Conservation (phyloP, 257 asterid species). For the Nicotiana sylvestris region DNA sequence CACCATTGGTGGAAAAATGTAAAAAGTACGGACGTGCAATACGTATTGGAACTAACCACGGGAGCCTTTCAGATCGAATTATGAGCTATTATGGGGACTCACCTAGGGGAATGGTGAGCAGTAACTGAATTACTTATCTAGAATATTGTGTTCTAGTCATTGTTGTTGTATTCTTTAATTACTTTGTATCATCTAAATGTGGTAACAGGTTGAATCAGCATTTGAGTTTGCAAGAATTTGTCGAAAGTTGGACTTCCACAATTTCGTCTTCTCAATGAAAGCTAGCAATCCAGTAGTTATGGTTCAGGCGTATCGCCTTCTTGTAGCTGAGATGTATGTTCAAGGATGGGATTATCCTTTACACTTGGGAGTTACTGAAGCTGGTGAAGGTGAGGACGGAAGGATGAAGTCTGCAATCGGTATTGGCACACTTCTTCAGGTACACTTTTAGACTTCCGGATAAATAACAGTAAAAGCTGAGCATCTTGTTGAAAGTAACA, state of each 20-base stretch:
- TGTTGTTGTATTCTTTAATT: background rate
- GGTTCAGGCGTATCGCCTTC: conserved; percentile 98
- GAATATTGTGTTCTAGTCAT: background rate
- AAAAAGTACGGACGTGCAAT: conserved; percentile 90
- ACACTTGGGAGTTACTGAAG: conserved; percentile 97
- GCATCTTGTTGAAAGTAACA: background rate
- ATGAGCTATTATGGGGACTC: conserved; percentile 99
- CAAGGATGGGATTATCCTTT: conserved; percentile 98
- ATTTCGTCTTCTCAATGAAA: conserved; percentile 96
- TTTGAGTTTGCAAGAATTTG: conserved; percentile 96
- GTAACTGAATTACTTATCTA: background rate
- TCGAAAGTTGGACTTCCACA: conserved; percentile 88
- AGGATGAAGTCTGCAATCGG: conserved; percentile 99
- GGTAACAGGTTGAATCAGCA: conserved; percentile 90
- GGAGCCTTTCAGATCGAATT: conserved; percentile 98
- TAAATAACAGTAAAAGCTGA: background rate
- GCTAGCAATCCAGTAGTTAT: conserved; percentile 98
- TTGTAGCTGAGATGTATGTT: conserved; percentile 97
- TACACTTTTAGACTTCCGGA: conserved; percentile 12
- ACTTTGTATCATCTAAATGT: conserved; percentile 13
- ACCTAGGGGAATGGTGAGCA: conserved; percentile 95
- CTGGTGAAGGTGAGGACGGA: conserved; percentile 99
- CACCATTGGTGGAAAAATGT: conserved; percentile 98
- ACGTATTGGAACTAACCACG: conserved; percentile 98
- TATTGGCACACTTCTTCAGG: conserved; percentile 96